Evolutionary conservation across 2,329 filamentous ascomycete species (phyloP), one percentile per base, ranked within the genome.

Genomic region (Penicillium occitanis): DNA sequence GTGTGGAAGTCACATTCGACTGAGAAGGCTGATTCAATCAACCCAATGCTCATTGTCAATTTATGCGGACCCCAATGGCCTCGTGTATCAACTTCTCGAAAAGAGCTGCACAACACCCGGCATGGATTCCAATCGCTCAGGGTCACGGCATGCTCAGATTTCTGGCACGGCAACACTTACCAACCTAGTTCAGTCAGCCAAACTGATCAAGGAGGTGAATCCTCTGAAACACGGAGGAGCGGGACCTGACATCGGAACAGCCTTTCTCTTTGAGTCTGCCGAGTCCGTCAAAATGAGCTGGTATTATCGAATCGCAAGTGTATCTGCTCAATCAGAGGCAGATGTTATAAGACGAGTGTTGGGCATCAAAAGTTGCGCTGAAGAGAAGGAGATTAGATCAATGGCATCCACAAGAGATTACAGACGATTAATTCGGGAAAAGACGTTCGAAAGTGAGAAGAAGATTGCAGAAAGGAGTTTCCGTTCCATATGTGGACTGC

Each of bases 281-380:
- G 81, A 86, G 72, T 81, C 86, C 72, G 90, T 90, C 78, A 81
- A 80, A 64, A 85, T 91, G 33, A 88, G 86, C 0, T 96, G 92
- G 91, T 93, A 90, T 71, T 91, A 94, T 78, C 84, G 91, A 33
- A 96, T 96, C 91, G 83, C 83, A 73, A 91, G 87, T 66, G 94
- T 91, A 13, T 81, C 91, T 59, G 91, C 93, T 70, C 92, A 96
- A 74, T 85, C 86, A 1, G 91, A 93, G 80, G 82, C 93, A 1
- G n/a, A 62, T 25, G 66, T 63, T 30, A 51, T 67, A 17, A 35
- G 66, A 25, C 59, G 48, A 30, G 46, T 48, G 13, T 51, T 67
- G n/a, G 63, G 58, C 6, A 3, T 61, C 37, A 44, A 22, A 42
- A 13, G 8, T 17, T 50, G 14, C 19, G 30, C 25, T 6, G 57